These are phyloP conservation scores for Claviceps capensis DNA, from an alignment of 2,329 filamentous ascomycete genomes.

Conservation along the genomic window DNA sequence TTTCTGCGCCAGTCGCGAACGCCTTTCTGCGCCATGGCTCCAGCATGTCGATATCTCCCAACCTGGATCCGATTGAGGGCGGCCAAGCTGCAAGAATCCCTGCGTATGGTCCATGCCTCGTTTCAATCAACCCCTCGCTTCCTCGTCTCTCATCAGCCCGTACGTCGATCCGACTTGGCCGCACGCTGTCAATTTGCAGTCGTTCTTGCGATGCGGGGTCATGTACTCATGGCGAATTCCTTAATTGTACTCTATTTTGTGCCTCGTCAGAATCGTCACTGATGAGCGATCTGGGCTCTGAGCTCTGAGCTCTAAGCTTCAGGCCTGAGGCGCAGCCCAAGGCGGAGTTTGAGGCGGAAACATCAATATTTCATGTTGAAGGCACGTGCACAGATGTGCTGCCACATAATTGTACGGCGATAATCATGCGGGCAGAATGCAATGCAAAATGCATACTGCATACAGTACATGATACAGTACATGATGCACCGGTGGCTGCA, in stretches of 20 bases:
- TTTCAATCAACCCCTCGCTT: neutral
- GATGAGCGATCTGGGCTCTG: too few relatives aligned
- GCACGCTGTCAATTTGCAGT: neutral
- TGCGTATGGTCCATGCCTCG: neutral
- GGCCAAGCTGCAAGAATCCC: neutral
- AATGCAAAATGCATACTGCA: too few relatives aligned
- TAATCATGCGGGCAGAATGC: too few relatives aligned
- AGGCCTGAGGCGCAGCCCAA: neutral
- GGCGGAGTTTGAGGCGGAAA: neutral
- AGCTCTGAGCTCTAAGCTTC: neutral
- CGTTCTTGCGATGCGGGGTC: too few relatives aligned
- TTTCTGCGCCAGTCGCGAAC: neutral
- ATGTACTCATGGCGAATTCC: too few relatives aligned
- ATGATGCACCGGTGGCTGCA: too few relatives aligned
- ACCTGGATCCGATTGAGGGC: neutral
- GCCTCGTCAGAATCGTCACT: too few relatives aligned
- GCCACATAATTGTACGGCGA: too few relatives aligned
- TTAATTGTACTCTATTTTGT: too few relatives aligned
- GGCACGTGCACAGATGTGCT: too few relatives aligned
- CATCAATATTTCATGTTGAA: neutral
- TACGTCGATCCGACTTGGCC: neutral
- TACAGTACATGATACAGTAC: too few relatives aligned
- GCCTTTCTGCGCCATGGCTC: constrained; percentile 1
- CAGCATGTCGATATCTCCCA: neutral
- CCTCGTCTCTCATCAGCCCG: neutral